Base-by-base conservation (phyloP, 75 land plant genomes). In the Larix kaempferi region DNA sequence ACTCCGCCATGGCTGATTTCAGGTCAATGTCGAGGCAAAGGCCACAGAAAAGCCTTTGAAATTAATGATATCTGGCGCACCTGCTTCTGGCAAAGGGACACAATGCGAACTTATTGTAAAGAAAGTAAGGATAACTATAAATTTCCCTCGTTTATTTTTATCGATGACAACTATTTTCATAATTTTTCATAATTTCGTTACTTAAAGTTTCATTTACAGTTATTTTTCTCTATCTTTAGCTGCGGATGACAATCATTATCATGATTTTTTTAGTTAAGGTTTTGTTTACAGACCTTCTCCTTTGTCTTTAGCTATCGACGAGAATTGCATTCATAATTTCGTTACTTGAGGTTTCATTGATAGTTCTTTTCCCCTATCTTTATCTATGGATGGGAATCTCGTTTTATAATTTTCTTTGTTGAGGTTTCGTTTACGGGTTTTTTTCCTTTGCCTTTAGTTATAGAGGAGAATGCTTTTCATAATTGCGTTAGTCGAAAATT, bases 41-140 rank as follows among this genome's bases (percentile, higher is more conserved):
- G 56, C 59, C 5, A 23, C 55, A 17, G 25, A 55, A 15, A 84
- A 75, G 59, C 89, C 89, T 2, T 74, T 87, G 76, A 85, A 79
- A 76, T 83, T 92, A 59, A 91, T 91, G 87, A 88, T 92, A 21
- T 86, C 89, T 0, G 95, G 95, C 13, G 91, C 95, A 2, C 95
- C 93, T 0, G 95, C 95, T 1, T 92, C 95, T 1, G 95, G 95
- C 13, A 92, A 92, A 81, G 95, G 95, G 33, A 92, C 95, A 6
- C 95, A 92, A 74, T 91, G 95, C 59, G 88, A 86, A 79, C 37
- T 88, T 62, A 92, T 92, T 72, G 88, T 80, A 59, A 73, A 92
- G 75, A 88, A 92, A 83, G 95, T 88, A 54, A 57, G 33, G 6
- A 37, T 23, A 64, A 2, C 16, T 64, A 5, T 35, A 64, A 64